Percentiles rank a stretch among this genome's conserved stretches.
phyloP scores from a whole-genome alignment of 495 filamentous ascomycete species.

The Usnea hakonensis region DNA sequence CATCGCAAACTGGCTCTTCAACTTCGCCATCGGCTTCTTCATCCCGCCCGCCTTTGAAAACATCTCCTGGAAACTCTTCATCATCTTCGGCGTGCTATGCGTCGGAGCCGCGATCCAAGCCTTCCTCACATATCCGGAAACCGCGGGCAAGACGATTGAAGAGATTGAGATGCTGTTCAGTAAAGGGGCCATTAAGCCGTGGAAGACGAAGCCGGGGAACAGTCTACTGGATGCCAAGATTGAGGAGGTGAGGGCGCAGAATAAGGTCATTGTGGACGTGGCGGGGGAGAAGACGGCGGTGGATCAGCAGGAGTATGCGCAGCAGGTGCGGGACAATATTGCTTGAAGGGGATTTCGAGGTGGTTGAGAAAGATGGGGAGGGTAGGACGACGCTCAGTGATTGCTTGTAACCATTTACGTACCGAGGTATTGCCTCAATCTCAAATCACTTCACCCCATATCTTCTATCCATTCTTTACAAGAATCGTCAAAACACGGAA shows the following conservation, averaged over 20 bases:
- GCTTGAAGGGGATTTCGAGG: background rate
- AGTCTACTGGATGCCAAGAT: constrained; percentile 19
- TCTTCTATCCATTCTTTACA: too few relatives aligned
- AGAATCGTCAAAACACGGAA: too few relatives aligned
- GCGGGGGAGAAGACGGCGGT: constrained; percentile 1
- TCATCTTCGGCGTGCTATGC: constrained; percentile 69
- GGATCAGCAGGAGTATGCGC: background rate
- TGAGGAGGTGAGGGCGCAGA: constrained; percentile 13
- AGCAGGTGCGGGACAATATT: background rate
- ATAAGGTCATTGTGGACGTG: constrained; percentile 11
- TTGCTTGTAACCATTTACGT: too few relatives aligned
- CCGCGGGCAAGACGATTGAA: constrained; percentile 60
- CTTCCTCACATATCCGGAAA: constrained; percentile 66
- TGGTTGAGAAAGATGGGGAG: too few relatives aligned
- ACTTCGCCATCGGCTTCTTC: constrained; percentile 65
- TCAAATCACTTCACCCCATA: too few relatives aligned
- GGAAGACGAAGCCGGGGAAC: constrained; percentile 52
- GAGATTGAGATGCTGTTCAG: constrained; percentile 59
- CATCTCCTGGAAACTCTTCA: constrained; percentile 64
- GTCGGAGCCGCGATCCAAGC: constrained; percentile 54
- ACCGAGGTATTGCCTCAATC: too few relatives aligned
- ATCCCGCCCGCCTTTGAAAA: constrained; percentile 63
- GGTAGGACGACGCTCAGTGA: too few relatives aligned
- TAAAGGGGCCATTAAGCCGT: constrained; percentile 44
- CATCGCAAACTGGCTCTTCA: constrained; percentile 69